Evolutionary conservation across 108 stramenopile genomes (phyloP), one percentile per base, ranked within the genome.

Genomic region (Nitzschia palea): DNA sequence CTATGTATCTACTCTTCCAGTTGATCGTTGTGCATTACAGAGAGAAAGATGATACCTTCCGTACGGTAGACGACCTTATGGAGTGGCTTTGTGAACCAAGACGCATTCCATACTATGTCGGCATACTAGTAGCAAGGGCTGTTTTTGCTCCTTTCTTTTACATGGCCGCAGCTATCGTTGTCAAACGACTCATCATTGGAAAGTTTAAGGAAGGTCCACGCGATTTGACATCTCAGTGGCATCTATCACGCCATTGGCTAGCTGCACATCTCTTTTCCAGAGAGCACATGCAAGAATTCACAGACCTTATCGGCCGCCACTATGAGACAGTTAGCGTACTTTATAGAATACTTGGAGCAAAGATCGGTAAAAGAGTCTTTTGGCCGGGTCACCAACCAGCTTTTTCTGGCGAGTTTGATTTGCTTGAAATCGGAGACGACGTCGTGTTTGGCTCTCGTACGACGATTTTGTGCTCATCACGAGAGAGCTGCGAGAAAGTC

Each of bases 381-480:
- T 86, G 85, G 85, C 85, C 85, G 27, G 85, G 85, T 3, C 71
- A 79, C 14, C 78, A 71, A 43, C 70, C 67, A 8, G 51, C 75
- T 27, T 79, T 79, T 48, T 50, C 71, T 22, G 78, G 78, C 6
- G 86, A 88, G 59, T 84, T 80, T 59, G 86, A 88, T 57, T 67
- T 88, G 44, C 55, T 88, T 2, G 78, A 84, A 51, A 70, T 88
- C 53, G 86, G 86, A 12, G 86, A 88, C 50, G 81, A 88, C 44
- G 86, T 84, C 12, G 79, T 82, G 8, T 88, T 88, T 58, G 86
- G 86, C n/a, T 83, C 82, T 18, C 66, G 86, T 27, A 52, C 77
- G 18, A 57, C 71, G 12, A 67, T 88, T 34, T 43, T 82, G 37
- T 70, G 59, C 14, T 57, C 76, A 10, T 69, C 80, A 3, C 52